A percentile compares a stretch with the other conserved stretches of the same genome.
Evolutionary conservation across 345 rosid species (phyloP).

Genomic region (Eucalyptus pauciflora): DNA sequence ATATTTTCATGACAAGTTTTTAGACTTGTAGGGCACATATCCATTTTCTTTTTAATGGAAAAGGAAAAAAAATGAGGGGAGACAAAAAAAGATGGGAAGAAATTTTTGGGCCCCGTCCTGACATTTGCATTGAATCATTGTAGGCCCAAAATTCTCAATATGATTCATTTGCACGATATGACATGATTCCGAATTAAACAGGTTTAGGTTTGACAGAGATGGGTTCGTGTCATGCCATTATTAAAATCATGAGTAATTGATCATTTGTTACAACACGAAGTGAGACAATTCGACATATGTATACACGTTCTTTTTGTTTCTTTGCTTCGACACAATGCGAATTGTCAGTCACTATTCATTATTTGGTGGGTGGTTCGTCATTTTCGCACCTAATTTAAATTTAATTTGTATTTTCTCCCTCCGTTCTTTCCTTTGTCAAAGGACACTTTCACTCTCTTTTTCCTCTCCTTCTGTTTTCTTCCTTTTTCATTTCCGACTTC

Average conservation of each 20-base stretch:
- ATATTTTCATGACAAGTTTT: accelerated
- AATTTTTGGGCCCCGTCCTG: background rate
- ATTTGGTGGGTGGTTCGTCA: background rate
- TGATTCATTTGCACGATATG: background rate
- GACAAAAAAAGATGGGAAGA: background rate
- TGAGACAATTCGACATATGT: background rate
- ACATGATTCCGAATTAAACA: background rate
- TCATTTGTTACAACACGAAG: background rate
- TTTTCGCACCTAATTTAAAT: background rate
- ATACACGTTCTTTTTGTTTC: background rate
- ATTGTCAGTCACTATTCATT: background rate
- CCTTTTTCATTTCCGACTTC: background rate
- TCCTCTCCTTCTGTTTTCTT: background rate
- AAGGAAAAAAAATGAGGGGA: background rate
- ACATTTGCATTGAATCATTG: background rate
- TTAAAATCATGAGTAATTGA: background rate
- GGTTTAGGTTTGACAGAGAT: background rate
- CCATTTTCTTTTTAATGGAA: background rate
- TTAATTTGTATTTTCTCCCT: background rate
- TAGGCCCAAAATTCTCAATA: background rate
- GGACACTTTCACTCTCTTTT: background rate
- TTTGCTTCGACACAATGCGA: background rate
- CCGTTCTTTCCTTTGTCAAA: background rate
- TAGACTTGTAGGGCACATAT: accelerated
- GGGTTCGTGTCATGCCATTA: background rate